Evolutionary conservation across 2,329 filamentous ascomycete genomes (phyloP).

Genomic region (Hortaea sp.): DNA sequence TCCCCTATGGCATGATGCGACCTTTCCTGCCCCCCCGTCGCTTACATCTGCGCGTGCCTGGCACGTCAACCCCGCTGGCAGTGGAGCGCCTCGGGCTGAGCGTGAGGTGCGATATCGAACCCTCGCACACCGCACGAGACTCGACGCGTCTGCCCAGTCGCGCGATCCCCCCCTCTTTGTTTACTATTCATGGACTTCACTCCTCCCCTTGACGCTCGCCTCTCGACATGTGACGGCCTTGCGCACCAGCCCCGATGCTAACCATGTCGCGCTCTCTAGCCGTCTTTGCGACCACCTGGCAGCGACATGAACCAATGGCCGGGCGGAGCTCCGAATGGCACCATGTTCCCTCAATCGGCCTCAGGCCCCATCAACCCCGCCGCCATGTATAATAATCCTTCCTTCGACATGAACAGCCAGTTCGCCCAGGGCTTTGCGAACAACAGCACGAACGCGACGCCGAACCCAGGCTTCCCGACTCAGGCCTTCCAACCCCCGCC

Average conservation of each 20-base stretch:
- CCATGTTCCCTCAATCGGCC: slow-evolving; percentile 13
- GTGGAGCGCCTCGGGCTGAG: neutral
- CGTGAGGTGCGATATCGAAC: neutral
- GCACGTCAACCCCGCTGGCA: neutral
- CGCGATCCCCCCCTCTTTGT: neutral
- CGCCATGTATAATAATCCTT: slow-evolving; percentile 15
- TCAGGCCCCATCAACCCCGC: slow-evolving; percentile 14
- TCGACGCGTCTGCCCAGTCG: neutral
- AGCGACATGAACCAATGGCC: slow-evolving; percentile 15
- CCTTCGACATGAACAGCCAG: slow-evolving; percentile 36
- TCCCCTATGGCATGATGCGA: neutral
- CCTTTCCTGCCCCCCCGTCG: neutral
- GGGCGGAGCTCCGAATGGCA: slow-evolving; percentile 12
- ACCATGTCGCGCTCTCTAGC: slow-evolving; percentile 3
- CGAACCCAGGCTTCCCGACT: slow-evolving; percentile 62
- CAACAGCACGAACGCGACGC: slow-evolving; percentile 57
- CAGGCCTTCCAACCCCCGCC: slow-evolving; percentile 68
- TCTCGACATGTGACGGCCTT: neutral
- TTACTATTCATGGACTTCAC: neutral
- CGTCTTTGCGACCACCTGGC: neutral
- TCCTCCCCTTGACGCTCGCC: neutral
- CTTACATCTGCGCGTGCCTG: neutral
- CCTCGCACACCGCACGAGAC: neutral
- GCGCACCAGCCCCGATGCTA: neutral
- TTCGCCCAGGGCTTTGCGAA: slow-evolving; percentile 58